Evolutionary conservation across 2,329 filamentous ascomycete species (phyloP).

Genomic region (Penicillium rolfsii): DNA sequence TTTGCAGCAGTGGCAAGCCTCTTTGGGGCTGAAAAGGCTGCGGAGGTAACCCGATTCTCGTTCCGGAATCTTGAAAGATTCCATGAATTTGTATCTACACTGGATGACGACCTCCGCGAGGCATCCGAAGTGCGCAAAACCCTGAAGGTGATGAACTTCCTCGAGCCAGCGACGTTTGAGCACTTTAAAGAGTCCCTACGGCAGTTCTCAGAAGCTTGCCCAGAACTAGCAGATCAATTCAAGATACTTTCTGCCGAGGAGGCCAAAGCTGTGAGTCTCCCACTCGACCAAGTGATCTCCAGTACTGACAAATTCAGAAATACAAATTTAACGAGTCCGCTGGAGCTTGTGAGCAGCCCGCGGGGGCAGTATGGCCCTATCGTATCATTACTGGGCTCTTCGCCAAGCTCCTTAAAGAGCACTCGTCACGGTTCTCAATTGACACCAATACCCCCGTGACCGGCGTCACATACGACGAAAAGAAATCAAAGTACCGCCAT

Average conservation of each 20-base stretch:
- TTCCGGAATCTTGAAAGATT: slow-evolving; percentile 9
- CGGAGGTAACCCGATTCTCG: slow-evolving; percentile 6
- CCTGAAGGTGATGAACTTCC: slow-evolving; percentile 10
- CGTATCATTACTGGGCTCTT: slow-evolving; percentile 26
- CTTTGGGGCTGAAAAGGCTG: slow-evolving; percentile 5
- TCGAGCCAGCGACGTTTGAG: slow-evolving; percentile 1
- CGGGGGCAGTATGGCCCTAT: slow-evolving; percentile 29
- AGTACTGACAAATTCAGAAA: slow-evolving; percentile 7
- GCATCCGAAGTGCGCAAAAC: slow-evolving; percentile 3
- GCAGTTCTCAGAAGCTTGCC: slow-evolving; percentile 6
- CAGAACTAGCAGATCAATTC: slow-evolving; percentile 5
- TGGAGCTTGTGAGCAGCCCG: slow-evolving; percentile 16
- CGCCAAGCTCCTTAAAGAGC: slow-evolving; percentile 16
- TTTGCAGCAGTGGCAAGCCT: slow-evolving; percentile 6
- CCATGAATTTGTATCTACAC: slow-evolving; percentile 2
- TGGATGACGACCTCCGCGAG: slow-evolving; percentile 2
- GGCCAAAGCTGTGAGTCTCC: neutral
- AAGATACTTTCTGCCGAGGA: slow-evolving; percentile 8
- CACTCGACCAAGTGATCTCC: neutral
- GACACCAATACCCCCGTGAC: slow-evolving; percentile 29
- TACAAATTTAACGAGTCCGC: slow-evolving; percentile 16
- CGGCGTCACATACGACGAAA: slow-evolving; percentile 9
- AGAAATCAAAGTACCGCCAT: slow-evolving; percentile 32
- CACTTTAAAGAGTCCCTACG: slow-evolving; percentile 6
- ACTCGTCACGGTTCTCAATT: slow-evolving; percentile 21